These are phyloP conservation scores for Coemansia sp. DNA, from an alignment of 192 early-diverging fungal species.

Conservation along the genomic window DNA sequence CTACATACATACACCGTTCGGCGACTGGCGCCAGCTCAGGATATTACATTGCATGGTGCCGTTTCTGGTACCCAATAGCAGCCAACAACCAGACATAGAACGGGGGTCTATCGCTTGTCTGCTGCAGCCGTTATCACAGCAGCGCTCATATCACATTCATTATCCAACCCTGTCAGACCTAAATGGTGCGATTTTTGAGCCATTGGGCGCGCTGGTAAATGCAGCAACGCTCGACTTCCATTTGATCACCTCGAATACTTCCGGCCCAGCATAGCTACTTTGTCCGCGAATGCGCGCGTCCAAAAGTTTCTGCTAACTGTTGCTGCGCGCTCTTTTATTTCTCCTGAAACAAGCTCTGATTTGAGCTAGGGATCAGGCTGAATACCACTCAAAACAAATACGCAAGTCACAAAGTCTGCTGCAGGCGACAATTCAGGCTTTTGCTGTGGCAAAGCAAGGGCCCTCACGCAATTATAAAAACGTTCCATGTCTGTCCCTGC, in stretches of 20 bases:
- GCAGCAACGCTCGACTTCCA: neutral
- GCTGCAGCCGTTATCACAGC: neutral
- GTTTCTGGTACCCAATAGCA: neutral
- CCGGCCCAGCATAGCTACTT: neutral
- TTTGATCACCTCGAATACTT: neutral
- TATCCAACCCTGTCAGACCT: neutral
- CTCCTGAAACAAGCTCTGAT: neutral
- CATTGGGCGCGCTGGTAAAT: neutral
- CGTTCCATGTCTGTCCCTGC: neutral
- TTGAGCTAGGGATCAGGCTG: neutral
- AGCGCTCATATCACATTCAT: neutral
- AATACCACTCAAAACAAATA: neutral
- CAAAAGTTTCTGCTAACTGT: neutral
- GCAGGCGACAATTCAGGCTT: neutral
- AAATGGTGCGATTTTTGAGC: neutral
- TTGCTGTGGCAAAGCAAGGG: neutral
- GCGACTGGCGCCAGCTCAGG: neutral
- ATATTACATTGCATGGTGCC: neutral
- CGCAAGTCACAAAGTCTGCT: neutral
- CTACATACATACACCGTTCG: too few species aligned
- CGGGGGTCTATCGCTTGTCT: too few species aligned
- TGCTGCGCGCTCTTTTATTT: neutral
- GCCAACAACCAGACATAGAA: too few species aligned
- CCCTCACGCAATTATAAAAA: neutral
- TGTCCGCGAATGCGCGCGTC: neutral